Base-by-base conservation (phyloP, 176 grass and related monocot species). In the Triticum dicoccoides region DNA sequence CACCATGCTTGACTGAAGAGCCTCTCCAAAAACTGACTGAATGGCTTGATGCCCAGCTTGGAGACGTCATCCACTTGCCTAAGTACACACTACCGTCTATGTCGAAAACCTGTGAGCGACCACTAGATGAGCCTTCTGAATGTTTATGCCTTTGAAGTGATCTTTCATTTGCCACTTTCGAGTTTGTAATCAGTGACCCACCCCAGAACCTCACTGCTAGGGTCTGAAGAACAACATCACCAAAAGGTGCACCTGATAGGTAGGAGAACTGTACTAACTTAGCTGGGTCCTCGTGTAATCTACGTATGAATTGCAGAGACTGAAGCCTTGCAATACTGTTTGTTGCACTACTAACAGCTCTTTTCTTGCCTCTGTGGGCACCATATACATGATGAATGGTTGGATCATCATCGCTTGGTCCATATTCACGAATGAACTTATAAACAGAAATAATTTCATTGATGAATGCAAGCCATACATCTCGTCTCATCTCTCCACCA, bases 251-350 rank as follows among this genome's bases (percentile, higher is more conserved):
- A 62, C 47, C 88, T 56, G 65, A 80, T 61, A 98, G 87, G 85
- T 96, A 96, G 39, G 96, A 89, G 81, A 98, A 98, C 52, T 92
- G 93, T 66, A 98, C 88, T 86, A 98, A 73, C 71, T 94, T 98
- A 58, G 87, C 76, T 73, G 91, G 93, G 92, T 98, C 93, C 83
- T 98, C 93, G 4, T 90, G 87, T 65, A 98, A 85, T 63, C 87
- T 98, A 76, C 71, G 81, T 78, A 98, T 98, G 69, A 92, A 96
- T 63, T 98, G 96, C 83, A 98, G 90, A 82, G 88, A 92, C n/a
- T 98, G 96, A 73, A 98, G 83, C 89, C 93, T 95, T 71, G 96
- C 96, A 66, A 98, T 91, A 88, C 86, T 89, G 89, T 96, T 94
- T 67, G 87, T 79, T 81, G 94, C 87, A 84, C 82, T 94, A 90